Conservation (phyloP, 257 asterid genomes). For the Lavandula angustifolia region DNA sequence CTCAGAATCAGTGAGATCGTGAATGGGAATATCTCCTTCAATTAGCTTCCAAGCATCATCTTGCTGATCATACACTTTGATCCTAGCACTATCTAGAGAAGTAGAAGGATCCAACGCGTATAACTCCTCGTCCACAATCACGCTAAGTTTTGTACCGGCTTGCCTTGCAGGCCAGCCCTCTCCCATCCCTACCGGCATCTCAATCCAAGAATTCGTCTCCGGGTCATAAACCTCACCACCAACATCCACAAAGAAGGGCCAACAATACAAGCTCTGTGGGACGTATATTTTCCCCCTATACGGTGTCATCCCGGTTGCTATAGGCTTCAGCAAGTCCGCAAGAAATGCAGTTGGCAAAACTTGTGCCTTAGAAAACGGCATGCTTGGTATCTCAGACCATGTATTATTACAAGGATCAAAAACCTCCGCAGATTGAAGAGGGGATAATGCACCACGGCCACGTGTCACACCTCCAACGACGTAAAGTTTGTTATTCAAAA, state of each 20-base stretch:
- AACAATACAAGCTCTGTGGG: slow-evolving; percentile 87
- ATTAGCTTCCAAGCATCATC: slow-evolving; percentile 81
- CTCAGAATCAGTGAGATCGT: slow-evolving; percentile 61
- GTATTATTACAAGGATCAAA: slow-evolving; percentile 67
- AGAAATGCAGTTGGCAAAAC: slow-evolving; percentile 83
- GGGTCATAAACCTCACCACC: slow-evolving; percentile 98
- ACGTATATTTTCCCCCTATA: slow-evolving; percentile 82
- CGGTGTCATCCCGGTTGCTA: slow-evolving; percentile 89
- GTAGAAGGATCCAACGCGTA: slow-evolving; percentile 84
- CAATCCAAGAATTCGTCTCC: slow-evolving; percentile 75
- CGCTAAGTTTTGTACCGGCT: slow-evolving; percentile 86
- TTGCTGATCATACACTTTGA: slow-evolving; percentile 77
- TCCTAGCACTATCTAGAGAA: slow-evolving; percentile 71
- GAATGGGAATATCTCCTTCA: slow-evolving; percentile 79
- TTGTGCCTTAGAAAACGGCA: slow-evolving; percentile 91
- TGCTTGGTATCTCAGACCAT: slow-evolving; percentile 85
- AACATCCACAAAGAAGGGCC: slow-evolving; percentile 94
- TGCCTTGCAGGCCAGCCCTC: slow-evolving; percentile 99
- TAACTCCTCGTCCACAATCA: slow-evolving; percentile 73
- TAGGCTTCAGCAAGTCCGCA: slow-evolving; percentile 87
- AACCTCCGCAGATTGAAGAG: slow-evolving; percentile 90
- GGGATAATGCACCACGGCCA: slow-evolving; percentile 68
- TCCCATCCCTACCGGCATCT: slow-evolving; percentile 94
- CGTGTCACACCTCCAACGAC: slow-evolving; percentile 92
- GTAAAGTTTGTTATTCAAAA: slow-evolving; percentile 69